Evolutionary conservation across 805 yeast species (phyloP), one percentile per base, ranked within the genome.

Genomic region (Zygosaccharomyces bisporus): DNA sequence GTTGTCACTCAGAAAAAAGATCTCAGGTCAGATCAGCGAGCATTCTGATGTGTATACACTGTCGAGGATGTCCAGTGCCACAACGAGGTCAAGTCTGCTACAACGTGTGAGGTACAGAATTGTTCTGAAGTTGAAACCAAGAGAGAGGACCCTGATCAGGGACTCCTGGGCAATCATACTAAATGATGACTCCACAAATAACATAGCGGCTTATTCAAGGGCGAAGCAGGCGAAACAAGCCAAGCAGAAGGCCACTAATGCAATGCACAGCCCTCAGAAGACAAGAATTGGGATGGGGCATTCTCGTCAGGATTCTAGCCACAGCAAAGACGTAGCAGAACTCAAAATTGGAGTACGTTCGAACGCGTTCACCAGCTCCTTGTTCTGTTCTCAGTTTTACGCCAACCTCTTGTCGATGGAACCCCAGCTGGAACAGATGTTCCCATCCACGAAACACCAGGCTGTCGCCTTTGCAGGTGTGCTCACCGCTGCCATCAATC

Each of bases 381-480:
- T 83, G 23, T 86, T 86, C 60, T 84, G 91, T 57, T 73, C 81
- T 43, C 95, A 86, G 60, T 76, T 86, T 58, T 86, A 86, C 64
- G 75, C 80, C 41, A 86, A 85, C 57, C 64, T 86, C 41, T 67
- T 86, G 30, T 62, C 76, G 0, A 75, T 78, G 75, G 78, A 75
- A 52, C 80, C 86, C 0, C 68, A 67, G 10, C 69, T 87, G 49
- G 87, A 81, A 52, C 71, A 68, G 31, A 59, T 80, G 57, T 85
- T 83, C 60, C 95, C 95, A 0, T 78, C 86, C 4, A 78, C 86
- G 51, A 75, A 76, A 50, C 89, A 84, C 58, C 95, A 87, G 65
- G 88, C 93, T 1, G 76, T 79, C 12, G 76, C 90, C 6, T 82
- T 86, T 68, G 88, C 91, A 0, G 89, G 90, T 4, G 86, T 86